phyloP scores from a whole-genome alignment of 2,329 filamentous ascomycete genomes.

The Xylaria sp. region DNA sequence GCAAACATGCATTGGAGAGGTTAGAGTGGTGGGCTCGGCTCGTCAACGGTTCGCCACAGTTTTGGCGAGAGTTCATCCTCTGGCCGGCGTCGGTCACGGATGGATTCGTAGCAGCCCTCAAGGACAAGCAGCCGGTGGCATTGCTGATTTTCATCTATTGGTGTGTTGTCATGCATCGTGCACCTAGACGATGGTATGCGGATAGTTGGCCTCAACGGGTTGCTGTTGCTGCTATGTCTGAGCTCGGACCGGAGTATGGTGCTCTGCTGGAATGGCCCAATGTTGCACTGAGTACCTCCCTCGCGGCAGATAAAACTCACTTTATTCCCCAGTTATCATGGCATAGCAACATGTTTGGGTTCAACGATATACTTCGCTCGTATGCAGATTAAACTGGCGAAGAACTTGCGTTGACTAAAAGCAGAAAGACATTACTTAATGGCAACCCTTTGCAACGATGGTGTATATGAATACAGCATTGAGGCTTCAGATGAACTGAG shows the following conservation, averaged over 20 bases:
- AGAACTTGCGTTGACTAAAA: too few species aligned
- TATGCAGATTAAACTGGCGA: background rate
- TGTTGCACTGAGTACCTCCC: background rate
- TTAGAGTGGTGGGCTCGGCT: constrained; percentile 39
- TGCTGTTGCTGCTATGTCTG: constrained; percentile 36
- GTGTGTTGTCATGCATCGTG: constrained; percentile 43
- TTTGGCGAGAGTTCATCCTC: constrained; percentile 42
- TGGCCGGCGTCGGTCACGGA: constrained; percentile 42
- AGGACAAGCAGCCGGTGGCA: constrained; percentile 35
- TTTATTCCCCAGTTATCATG: background rate
- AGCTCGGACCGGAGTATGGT: constrained; percentile 28
- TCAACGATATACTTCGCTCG: background rate
- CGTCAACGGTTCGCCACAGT: constrained; percentile 35
- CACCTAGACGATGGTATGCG: constrained; percentile 43
- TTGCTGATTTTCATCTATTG: constrained; percentile 43
- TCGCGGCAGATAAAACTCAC: background rate
- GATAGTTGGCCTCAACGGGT: constrained; percentile 41
- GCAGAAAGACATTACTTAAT: too few species aligned
- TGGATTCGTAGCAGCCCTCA: constrained; percentile 40
- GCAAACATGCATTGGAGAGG: constrained; percentile 32
- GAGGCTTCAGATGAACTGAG: too few species aligned
- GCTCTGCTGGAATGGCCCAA: constrained; percentile 33
- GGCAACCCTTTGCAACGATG: too few species aligned
- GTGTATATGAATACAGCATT: too few species aligned
- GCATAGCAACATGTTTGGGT: background rate